Evolutionary conservation across 139 green algal species (phyloP), one percentile per base, ranked within the genome.

Genomic region (Chlorella sp.): DNA sequence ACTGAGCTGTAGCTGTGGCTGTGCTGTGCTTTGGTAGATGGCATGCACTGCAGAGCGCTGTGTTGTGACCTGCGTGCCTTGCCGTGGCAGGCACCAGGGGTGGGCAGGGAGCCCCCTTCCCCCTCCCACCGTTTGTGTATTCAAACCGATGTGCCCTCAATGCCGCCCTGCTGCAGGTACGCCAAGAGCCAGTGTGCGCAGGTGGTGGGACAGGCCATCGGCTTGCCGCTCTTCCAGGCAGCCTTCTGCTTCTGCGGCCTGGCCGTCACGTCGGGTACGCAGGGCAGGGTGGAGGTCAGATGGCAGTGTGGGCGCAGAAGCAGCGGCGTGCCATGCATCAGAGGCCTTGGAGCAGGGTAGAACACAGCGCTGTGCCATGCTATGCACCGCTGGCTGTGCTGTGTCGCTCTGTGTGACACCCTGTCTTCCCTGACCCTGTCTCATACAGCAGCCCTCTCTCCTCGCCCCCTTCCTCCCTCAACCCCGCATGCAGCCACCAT

Each of bases 171-270:
- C 15, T 30, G 75, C 75, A 81, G 75, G 34, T 97, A 94, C 73
- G 93, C 95, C 3, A 89, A 89, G 64, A 95, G 91, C 82, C 95
- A 97, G 89, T 64, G 76, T 28, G 93, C 90, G 69, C 94, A 97
- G 91, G 60, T 95, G 39, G 15, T 95, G 75, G 96, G 96, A 19
- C 96, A 98, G 83, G 95, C 94, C 16, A 73, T 97, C 12, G 96
- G 96, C 14, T 93, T 98, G 84, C 96, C 96, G 0, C 71, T 96
- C 28, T 96, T 95, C 93, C 98, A 97, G 96, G 94, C 93, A 0
- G 91, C 95, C 5, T 98, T 98, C 85, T 92, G 93, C 11, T 97
- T 97, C 85, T 81, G 96, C 26, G 95, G 95, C 28, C 89, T 98
- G 11, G 96, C 95, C 0, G 95, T 97, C 16, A 98, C 96, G 28